A percentile compares a stretch with the other conserved stretches of the same genome.
phyloP scores from a whole-genome alignment of 495 filamentous ascomycete genomes.

The Tetracladium setigerum region DNA sequence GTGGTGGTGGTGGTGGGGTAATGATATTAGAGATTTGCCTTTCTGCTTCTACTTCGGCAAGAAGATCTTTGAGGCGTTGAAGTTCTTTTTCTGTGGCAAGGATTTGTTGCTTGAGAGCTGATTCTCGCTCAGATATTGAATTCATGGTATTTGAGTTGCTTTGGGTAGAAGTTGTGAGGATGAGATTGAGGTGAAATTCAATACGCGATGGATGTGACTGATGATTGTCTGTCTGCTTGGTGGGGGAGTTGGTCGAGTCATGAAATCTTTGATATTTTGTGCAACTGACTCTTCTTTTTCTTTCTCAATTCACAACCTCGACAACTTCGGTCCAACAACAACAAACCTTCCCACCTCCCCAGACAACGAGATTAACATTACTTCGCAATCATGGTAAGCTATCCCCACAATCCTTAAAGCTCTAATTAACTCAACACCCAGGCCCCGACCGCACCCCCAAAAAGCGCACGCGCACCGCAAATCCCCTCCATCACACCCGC shows the following conservation, averaged over 20 bases:
- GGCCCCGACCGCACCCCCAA: constrained; percentile 33
- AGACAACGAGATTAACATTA: too few species aligned
- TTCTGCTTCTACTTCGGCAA: constrained; percentile 25
- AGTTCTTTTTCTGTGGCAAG: constrained; percentile 26
- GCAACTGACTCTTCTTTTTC: too few species aligned
- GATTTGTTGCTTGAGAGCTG: constrained; percentile 26
- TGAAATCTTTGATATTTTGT: too few species aligned
- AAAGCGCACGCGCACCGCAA: constrained; percentile 30
- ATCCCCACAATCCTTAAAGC: too few species aligned
- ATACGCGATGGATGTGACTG: too few species aligned
- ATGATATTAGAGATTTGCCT: background rate
- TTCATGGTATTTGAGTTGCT: constrained; percentile 14
- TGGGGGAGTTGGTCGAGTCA: too few species aligned
- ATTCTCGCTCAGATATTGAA: constrained; percentile 6
- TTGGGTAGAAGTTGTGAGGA: background rate
- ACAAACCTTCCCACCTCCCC: too few species aligned
- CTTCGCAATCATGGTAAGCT: too few species aligned
- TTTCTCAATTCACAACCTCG: too few species aligned
- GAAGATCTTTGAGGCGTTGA: constrained; percentile 25
- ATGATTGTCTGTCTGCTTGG: too few species aligned
- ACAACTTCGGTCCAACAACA: too few species aligned
- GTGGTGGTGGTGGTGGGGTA: background rate
- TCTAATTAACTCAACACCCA: constrained; percentile 12
- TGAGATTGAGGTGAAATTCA: background rate
- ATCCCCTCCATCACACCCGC: constrained; percentile 15